Conservation (phyloP, 192 early-diverging fungal genomes). For the Rhizophagus sp. region DNA sequence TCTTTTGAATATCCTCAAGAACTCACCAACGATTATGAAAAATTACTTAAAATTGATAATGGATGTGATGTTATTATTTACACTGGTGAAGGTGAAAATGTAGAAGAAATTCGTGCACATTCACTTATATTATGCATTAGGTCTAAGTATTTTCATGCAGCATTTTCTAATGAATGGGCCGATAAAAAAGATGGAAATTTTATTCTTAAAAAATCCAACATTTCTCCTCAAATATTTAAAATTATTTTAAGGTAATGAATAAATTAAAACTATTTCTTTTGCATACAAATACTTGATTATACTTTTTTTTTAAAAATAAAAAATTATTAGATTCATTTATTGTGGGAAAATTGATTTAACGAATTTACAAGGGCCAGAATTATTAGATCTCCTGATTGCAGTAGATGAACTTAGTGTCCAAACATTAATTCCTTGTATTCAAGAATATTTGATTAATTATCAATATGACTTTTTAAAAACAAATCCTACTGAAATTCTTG, state of each 20-base stretch:
- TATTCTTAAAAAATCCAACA: background rate
- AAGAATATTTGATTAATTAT: background rate
- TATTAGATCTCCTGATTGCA: background rate
- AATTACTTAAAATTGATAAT: too few species aligned
- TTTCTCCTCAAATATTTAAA: background rate
- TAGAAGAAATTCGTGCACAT: too few species aligned
- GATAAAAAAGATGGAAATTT: background rate
- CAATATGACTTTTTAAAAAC: background rate
- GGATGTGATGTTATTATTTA: too few species aligned
- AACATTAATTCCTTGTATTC: background rate
- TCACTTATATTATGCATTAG: too few species aligned
- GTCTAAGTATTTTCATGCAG: too few species aligned
- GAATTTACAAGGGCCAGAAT: background rate
- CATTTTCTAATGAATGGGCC: too few species aligned
- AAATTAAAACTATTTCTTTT: too few species aligned
- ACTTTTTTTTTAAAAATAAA: background rate
- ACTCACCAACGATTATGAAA: too few species aligned
- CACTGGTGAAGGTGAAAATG: too few species aligned
- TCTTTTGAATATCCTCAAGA: too few species aligned
- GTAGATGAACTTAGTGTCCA: background rate
- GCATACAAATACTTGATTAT: too few species aligned
- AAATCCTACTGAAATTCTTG: background rate
- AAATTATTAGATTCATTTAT: background rate
- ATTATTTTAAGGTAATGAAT: background rate
- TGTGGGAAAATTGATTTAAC: background rate